Base-by-base conservation (phyloP, 1,284 basidiomycete species). In the Moniliella sp. region DNA sequence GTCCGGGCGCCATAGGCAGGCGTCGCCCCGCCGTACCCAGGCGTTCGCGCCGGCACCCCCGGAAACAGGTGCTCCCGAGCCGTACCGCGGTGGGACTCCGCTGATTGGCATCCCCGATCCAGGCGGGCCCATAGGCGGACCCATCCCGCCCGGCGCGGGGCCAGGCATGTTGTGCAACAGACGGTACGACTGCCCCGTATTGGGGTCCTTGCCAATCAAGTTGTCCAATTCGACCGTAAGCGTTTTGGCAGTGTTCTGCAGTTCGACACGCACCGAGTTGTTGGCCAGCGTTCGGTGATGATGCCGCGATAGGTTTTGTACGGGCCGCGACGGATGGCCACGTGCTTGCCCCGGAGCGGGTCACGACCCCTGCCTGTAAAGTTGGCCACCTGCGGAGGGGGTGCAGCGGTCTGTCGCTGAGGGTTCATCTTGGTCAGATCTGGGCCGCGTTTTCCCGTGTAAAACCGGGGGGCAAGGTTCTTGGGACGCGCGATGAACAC, bases 231-330 rank as follows among this genome's bases (percentile, higher is more conserved):
- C 75, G 38, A 94, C 74, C 5, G 77, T 77, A 42, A 94, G 74
- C 15, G 84, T 69, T 64, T 84, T 88, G 62, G 84, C 84, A 32
- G 76, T 76, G 1, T 83, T 81, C 42, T 78, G 72, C 14, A 99
- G 66, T 62, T 97, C 91, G 9, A 99, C 84, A 32, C 91, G 72
- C 1, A 78, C 81, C 28, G 70, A 69, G 9, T 84, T 88, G n/a
- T n/a, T n/a, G 10, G 16, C 21, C 21, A 32, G 21, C 9, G 83
- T 81, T 94, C 91, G 62, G 88, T 94, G 67, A 97, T 79, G 8
- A 76, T 74, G 4, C 91, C 91, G 31, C 77, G 68, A 47, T 86
- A 77, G 5, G 84, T 82, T 64, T 99, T 97, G 60, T 78, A 74
- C 0, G 79, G 72, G 2, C 91, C 88, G 55, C 80, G 78, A 40